These are phyloP conservation scores for Turnera subulata DNA, from an alignment of 345 rosid genomes.

Conservation along the genomic window DNA sequence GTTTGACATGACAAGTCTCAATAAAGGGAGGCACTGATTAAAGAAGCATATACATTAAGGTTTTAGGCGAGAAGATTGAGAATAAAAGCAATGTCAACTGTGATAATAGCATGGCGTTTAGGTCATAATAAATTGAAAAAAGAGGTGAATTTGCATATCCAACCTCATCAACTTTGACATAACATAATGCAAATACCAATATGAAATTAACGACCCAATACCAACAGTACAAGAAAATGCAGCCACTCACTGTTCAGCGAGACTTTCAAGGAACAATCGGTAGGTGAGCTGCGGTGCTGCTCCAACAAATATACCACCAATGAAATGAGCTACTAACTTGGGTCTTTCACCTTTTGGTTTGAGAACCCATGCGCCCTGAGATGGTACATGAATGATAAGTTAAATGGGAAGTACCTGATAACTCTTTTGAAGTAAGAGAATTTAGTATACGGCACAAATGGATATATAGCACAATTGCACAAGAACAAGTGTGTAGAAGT, in stretches of 20 bases:
- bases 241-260: slow-evolving; percentile 71
- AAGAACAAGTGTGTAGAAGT: background rate
- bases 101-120: too few species aligned
- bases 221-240: background rate
- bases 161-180: too few species aligned
- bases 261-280: slow-evolving; percentile 89
- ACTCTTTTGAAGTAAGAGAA: background rate
- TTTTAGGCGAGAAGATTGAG: too few species aligned
- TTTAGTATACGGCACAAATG: background rate
- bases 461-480: background rate
- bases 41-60: too few species aligned
- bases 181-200: too few species aligned
- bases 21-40: too few species aligned
- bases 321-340: slow-evolving; percentile 75
- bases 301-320: slow-evolving; percentile 98
- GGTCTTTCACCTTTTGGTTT: slow-evolving; percentile 62
- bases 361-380: slow-evolving; percentile 96
- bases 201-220: background rate
- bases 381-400: slow-evolving; percentile 5
- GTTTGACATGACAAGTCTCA: too few species aligned
- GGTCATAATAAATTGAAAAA: too few species aligned
- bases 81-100: too few species aligned
- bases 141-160: too few species aligned
- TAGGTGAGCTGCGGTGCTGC: slow-evolving; percentile 98
- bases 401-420: background rate